Percentiles rank a stretch among this genome's conserved stretches.
These are phyloP conservation scores for Dimocarpus longan DNA, from an alignment of 345 rosid genomes.

Conservation along the genomic window DNA sequence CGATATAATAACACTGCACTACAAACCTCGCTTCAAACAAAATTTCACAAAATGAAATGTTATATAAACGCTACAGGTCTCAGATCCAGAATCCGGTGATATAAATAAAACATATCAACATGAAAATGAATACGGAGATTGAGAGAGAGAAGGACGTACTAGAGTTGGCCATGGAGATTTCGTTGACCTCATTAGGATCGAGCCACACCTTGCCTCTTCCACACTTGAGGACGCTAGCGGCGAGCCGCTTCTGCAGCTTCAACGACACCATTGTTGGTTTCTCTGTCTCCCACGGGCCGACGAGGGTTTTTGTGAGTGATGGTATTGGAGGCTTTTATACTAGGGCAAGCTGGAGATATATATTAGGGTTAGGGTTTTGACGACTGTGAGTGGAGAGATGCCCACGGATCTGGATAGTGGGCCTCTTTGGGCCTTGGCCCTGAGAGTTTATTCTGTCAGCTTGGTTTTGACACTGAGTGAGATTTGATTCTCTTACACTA, in stretches of 20 bases:
- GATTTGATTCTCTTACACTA: too few relatives aligned
- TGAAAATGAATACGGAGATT: background rate
- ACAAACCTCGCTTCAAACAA: too few relatives aligned
- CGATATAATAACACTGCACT: too few relatives aligned
- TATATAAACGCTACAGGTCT: background rate
- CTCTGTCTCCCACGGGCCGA: slow-evolving; percentile 17
- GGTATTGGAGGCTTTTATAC: background rate
- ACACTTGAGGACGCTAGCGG: slow-evolving; percentile 71
- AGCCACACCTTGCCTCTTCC: slow-evolving; percentile 74
- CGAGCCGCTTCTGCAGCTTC: slow-evolving; percentile 73
- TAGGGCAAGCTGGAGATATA: background rate
- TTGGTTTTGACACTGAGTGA: too few relatives aligned
- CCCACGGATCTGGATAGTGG: background rate
- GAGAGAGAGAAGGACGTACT: slow-evolving; percentile 31
- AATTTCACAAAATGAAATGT: background rate
- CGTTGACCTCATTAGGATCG: slow-evolving; percentile 64
- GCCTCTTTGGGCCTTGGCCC: background rate
- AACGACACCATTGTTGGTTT: slow-evolving; percentile 52
- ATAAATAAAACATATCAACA: background rate
- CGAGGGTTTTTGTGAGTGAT: background rate
- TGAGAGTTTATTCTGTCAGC: too few relatives aligned
- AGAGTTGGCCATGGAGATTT: slow-evolving; percentile 82
- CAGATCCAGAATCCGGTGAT: background rate
- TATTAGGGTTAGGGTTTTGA: slow-evolving; percentile 35
- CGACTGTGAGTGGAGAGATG: background rate